Base-by-base conservation (phyloP, 352 stramenopile species). In the Peronospora belbahrii region DNA sequence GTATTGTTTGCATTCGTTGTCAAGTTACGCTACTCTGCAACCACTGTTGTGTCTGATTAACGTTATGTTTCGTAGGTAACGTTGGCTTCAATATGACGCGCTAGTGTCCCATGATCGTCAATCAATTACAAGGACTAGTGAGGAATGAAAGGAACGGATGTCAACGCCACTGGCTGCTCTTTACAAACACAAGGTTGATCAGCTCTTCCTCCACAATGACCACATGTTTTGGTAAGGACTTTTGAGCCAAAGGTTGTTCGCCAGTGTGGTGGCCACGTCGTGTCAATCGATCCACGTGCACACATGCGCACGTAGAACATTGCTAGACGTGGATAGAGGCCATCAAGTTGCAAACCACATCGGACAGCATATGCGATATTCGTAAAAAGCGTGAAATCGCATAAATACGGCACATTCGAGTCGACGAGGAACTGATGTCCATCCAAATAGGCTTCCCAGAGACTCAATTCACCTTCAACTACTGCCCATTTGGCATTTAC, bases 301-400 rank as follows among this genome's bases (percentile, higher is more conserved):
- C 80, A 87, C 41, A 91, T 52, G 1, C 74, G 74, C 43, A 85
- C 63, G 59, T 91, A 91, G 22, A 88, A 85, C 62, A 75, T 83
- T 14, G 80, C 80, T 34, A 91, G 56, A 4, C 74, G 69, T 31
- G 80, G 80, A 49, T 88, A 91, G 0, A 91, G 62, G 13, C 77
- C 80, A 23, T 91, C 80, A 34, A 91, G 72, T 42, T 88, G 80
- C 25, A 91, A 50, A 2, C 80, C 80, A 64, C 80, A 91, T n/a
- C 80, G 73, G 35, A 91, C 80, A 15, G 80, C 80, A 55, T 91
- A 91, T 5, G 80, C 80, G n/a, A 91, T 52, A 61, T 91, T 91
- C 30, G 74, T 88, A 51, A 91, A 91, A 32, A 88, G 75, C 50
- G 76, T 83, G 38, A 82, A 87, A 53, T 91, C 80, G 50, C 76